Base-by-base conservation (phyloP, 169 alveolate species). In the Plasmodium chabaudi region DNA sequence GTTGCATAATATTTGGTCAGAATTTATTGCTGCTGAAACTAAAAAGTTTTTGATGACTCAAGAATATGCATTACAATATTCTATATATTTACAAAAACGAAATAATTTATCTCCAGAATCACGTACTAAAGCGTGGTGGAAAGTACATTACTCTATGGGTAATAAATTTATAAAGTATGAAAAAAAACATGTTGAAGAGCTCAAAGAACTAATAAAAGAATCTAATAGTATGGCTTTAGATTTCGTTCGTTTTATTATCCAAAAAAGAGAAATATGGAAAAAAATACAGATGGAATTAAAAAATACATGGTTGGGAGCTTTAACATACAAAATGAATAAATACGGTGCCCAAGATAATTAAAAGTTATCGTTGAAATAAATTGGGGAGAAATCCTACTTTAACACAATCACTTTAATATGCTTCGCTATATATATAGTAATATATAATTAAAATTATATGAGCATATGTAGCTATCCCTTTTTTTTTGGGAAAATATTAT, bases 321-420 rank as follows among this genome's bases (percentile, higher is more conserved):
- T 73, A 13, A 73, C 87, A 15, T 73, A 73, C 72, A 73, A 73
- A 64, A 73, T 73, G 87, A 73, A 61, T 9, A 73, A 73, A 60
- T 59, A 73, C 63, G 34, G 73, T n/a, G 21, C 2, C 0, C 39
- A 27, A 27, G 5, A 3, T 3, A 3, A 27, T 27, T 27, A 3
- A 27, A 27, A 27, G 39, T 27, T 27, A 27, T 27, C 39, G 5
- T 27, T 27, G 5, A 27, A 27, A 27, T 27, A 27, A 27, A 2
- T 1, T 27, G 0, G 39, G 39, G 39, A 27, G 39, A 27, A 27
- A 27, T 27, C 39, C 39, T 27, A 27, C 39, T 1, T 27, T 27
- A 27, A 27, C 5, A 27, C 4, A 1, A 27, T 3, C 5, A 3
- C 39, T 3, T 3, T 27, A 25, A 25, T 25, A 25, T 25, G 2